Evolutionary conservation across 495 filamentous ascomycete species (phyloP).

Genomic region (Penicillium egyptiacum): DNA sequence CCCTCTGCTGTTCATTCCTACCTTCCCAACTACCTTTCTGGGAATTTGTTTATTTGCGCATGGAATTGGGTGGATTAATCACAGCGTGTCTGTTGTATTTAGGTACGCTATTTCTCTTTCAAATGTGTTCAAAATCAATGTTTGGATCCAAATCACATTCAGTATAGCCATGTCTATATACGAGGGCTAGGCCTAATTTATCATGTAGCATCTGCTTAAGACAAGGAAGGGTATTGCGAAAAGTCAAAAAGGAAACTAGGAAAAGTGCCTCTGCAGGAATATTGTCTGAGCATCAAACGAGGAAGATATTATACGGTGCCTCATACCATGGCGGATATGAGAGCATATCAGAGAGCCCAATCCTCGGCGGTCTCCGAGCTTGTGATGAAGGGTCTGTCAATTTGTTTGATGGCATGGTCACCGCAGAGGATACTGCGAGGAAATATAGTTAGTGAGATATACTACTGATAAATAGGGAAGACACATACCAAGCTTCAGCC

Average conservation of each 20-base stretch:
- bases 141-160: slow-evolving; percentile 5
- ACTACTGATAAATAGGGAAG: background rate
- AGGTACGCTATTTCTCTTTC: background rate
- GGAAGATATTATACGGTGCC: background rate
- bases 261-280: background rate
- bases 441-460: slow-evolving; percentile 14
- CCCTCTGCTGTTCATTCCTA: background rate
- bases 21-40: background rate
- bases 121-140: background rate
- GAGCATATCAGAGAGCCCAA: slow-evolving; percentile 67
- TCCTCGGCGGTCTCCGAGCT: slow-evolving; percentile 69
- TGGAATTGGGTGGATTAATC: slow-evolving; percentile 5
- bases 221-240: slow-evolving; percentile 22
- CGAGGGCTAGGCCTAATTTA: slow-evolving; percentile 2
- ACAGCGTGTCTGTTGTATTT: background rate
- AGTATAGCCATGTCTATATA: slow-evolving; percentile 5
- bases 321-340: background rate
- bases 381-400: slow-evolving; percentile 87
- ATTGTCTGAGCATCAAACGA: background rate
- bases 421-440: slow-evolving; percentile 70
- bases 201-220: slow-evolving; percentile 7
- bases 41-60: background rate
- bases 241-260: slow-evolving; percentile 4
- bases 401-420: slow-evolving; percentile 87
- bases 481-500: slow-evolving; percentile 72